These are phyloP conservation scores for Geranium incanum DNA, from an alignment of 441 rosid species.

Conservation along the genomic window DNA sequence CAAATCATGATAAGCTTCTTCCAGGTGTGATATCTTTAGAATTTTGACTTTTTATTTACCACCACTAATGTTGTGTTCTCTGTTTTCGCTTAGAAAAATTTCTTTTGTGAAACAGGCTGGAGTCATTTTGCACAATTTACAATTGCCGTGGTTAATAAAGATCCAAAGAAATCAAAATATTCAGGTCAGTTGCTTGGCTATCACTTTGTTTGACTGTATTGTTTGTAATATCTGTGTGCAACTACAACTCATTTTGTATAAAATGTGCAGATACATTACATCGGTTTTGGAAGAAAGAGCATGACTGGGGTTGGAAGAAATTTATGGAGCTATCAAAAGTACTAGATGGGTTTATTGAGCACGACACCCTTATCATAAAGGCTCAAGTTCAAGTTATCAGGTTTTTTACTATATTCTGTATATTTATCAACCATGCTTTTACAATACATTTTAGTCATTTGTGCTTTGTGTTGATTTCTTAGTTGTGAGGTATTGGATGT, in stretches of 20 bases:
- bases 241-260: slow-evolving; percentile 17
- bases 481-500: neutral
- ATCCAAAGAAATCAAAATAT: slow-evolving; percentile 73
- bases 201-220: neutral
- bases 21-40: slow-evolving; percentile 52
- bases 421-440: neutral
- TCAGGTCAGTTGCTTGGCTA: slow-evolving; percentile 56
- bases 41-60: slow-evolving; percentile 7
- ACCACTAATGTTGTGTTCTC: slow-evolving; percentile 10
- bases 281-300: slow-evolving; percentile 97
- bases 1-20: slow-evolving; percentile 90
- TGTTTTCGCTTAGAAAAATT: slow-evolving; percentile 14
- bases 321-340: slow-evolving; percentile 84
- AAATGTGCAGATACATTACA: slow-evolving; percentile 69
- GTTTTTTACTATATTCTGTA: slow-evolving; percentile 22
- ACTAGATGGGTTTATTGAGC: slow-evolving; percentile 74
- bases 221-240: neutral
- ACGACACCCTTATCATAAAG: slow-evolving; percentile 70
- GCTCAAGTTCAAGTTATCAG: slow-evolving; percentile 98
- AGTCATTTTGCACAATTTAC: slow-evolving; percentile 99
- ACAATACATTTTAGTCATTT: neutral
- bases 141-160: slow-evolving; percentile 88
- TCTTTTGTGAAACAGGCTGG: slow-evolving; percentile 59
- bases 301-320: slow-evolving; percentile 99
- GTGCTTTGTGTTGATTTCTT: neutral